Base-by-base conservation (phyloP, 2,329 filamentous ascomycete species). In the Coleophoma cylindrospora region DNA sequence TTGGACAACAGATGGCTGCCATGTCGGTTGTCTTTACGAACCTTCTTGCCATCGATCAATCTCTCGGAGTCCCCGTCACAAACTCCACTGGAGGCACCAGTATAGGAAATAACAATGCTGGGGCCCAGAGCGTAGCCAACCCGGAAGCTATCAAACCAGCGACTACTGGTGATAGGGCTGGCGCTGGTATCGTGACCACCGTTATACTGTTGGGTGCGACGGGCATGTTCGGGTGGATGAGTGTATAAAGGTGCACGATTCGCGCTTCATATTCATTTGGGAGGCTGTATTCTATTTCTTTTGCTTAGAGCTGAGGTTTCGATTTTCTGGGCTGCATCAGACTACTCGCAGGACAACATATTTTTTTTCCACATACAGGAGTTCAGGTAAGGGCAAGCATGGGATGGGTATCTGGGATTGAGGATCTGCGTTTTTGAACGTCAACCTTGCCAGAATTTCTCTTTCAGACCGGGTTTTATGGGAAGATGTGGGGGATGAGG, bases 11-110 rank as follows among this genome's bases (percentile, higher is more conserved):
- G 15, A 44, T 44, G 84, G 75, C 81, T 0, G 83, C 81, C 4
- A 79, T 83, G 76, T 74, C 71, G 45, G 78, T 76, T 0, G 67
- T 83, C 7, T 76, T 74, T 40, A 70, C 75, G 40, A 72, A 80
- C 49, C 61, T 68, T 38, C 67, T 68, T 14, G 63, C 70, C 44
- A 62, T 73, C 7, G 49, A 51, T 40, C 32, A 21, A 8, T 34
- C 21, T 4, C 62, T 70, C 0, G 49, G 55, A 5, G 62, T 68
- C 6, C 66, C 72, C 9, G 66, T 80, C 4, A 75, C 73, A 19
- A 73, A 75, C 53, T 53, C 54, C 2, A 76, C 70, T 13, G 78
- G 78, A 49, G 79, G 78, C 47, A 78, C 73, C 8, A 74, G 70
- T 34, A 56, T 64, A 52, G 75, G 77, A 19, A 65, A 81, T 40